Percentiles rank a stretch among this genome's conserved stretches.
Conservation (phyloP, 2,329 filamentous ascomycete genomes). For the Myriosclerotinia duriaeana region DNA sequence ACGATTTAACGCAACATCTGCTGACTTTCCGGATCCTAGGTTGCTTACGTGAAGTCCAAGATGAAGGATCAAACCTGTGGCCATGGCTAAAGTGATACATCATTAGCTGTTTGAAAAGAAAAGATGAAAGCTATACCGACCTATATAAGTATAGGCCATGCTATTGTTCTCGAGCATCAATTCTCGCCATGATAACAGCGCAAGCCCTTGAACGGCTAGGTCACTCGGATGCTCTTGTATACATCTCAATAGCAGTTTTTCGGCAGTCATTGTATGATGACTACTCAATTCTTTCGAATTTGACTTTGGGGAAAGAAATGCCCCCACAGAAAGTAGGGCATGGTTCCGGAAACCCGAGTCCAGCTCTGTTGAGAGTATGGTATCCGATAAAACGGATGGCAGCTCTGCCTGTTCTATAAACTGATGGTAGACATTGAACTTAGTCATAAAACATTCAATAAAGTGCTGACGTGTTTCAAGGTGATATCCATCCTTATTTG, state of each 20-base stretch:
- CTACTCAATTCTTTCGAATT: constrained; percentile 4
- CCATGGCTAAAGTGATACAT: background rate
- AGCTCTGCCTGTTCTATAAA: constrained; percentile 13
- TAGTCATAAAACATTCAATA: constrained; percentile 1
- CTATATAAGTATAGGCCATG: constrained; percentile 13
- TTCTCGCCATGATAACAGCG: constrained; percentile 11
- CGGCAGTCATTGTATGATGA: constrained; percentile 4
- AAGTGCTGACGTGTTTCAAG: background rate
- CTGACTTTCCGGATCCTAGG: background rate
- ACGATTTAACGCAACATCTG: background rate
- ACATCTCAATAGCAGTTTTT: background rate
- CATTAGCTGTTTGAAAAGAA: background rate
- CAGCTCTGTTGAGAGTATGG: background rate
- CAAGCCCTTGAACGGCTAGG: constrained; percentile 11
- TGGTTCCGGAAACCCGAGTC: constrained; percentile 5
- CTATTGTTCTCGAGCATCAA: constrained; percentile 15
- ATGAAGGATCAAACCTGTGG: constrained; percentile 6
- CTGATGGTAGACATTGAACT: constrained; percentile 14
- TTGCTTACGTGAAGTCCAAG: constrained; percentile 10
- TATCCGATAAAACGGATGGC: background rate
- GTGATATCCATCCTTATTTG: background rate
- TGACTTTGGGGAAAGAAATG: background rate
- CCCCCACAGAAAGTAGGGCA: constrained; percentile 8
- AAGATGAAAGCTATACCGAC: background rate
- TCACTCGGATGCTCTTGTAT: constrained; percentile 2